Conservation (phyloP, 441 rosid species). For the Dalechampia spathulata region DNA sequence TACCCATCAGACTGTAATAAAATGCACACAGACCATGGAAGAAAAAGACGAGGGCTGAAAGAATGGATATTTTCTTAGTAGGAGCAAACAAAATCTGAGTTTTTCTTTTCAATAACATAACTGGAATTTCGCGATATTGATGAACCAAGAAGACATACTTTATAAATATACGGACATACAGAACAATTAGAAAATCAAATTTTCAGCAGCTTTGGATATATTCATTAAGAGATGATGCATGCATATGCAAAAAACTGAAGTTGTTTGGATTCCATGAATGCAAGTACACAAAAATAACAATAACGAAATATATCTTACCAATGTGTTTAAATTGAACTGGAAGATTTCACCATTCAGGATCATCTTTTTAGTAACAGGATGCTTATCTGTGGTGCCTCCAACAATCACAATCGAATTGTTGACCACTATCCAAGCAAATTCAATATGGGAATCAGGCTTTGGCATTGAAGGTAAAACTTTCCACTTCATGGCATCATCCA, state of each 20-base stretch:
- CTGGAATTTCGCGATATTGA: too few relatives aligned
- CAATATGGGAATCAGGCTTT: constrained; percentile 91
- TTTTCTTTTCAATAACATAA: too few relatives aligned
- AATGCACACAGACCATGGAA: too few relatives aligned
- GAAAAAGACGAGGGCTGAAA: too few relatives aligned
- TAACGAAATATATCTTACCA: constrained; percentile 34
- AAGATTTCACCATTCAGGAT: constrained; percentile 77
- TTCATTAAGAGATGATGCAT: neutral
- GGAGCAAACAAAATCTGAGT: too few relatives aligned
- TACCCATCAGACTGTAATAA: too few relatives aligned
- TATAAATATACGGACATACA: too few relatives aligned
- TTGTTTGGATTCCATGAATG: neutral
- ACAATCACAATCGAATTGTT: constrained; percentile 72
- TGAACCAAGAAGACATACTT: too few relatives aligned
- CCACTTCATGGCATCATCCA: constrained; percentile 91
- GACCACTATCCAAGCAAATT: constrained; percentile 83
- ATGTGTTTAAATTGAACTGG: constrained; percentile 63
- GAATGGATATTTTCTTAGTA: too few relatives aligned
- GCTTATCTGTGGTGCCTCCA: constrained; percentile 98
- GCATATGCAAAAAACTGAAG: neutral
- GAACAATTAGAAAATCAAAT: too few relatives aligned
- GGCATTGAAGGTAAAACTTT: constrained; percentile 74
- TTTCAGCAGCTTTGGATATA: neutral
- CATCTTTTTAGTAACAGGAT: constrained; percentile 85
- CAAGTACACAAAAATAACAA: neutral